Evolutionary conservation across 2,329 filamentous ascomycete species (phyloP).

Genomic region (Exophiala viscosa): DNA sequence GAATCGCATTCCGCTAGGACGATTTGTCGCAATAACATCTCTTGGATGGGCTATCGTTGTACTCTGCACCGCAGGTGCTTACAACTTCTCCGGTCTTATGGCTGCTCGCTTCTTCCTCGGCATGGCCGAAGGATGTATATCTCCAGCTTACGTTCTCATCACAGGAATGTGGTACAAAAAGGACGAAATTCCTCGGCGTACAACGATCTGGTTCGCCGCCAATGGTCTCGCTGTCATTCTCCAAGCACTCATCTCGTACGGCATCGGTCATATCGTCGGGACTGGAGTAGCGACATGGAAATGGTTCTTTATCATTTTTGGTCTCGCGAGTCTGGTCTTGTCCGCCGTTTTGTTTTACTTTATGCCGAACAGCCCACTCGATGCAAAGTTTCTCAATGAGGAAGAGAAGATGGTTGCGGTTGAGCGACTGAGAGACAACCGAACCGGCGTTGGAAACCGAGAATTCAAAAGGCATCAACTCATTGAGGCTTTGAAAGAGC

Average conservation of each 20-base stretch:
- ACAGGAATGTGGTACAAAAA: neutral
- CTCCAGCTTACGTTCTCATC: slow-evolving; percentile 38
- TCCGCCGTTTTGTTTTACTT: slow-evolving; percentile 44
- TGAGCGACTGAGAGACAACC: slow-evolving; percentile 58
- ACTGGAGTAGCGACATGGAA: slow-evolving; percentile 63
- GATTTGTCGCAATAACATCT: slow-evolving; percentile 63
- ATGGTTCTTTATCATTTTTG: slow-evolving; percentile 64
- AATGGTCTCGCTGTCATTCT: neutral
- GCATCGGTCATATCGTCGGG: slow-evolving; percentile 22
- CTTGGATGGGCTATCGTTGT: slow-evolving; percentile 61
- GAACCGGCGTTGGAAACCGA: slow-evolving; percentile 59
- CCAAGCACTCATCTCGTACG: slow-evolving; percentile 1
- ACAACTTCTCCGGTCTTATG: slow-evolving; percentile 58
- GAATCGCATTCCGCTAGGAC: slow-evolving; percentile 62
- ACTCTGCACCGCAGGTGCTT: slow-evolving; percentile 58
- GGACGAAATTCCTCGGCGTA: neutral
- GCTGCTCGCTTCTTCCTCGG: slow-evolving; percentile 64
- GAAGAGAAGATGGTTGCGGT: slow-evolving; percentile 62
- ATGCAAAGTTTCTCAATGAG: slow-evolving; percentile 64
- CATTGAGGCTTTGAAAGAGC: slow-evolving; percentile 59
- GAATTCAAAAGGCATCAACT: slow-evolving; percentile 52
- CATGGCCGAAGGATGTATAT: slow-evolving; percentile 50
- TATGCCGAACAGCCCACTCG: slow-evolving; percentile 67
- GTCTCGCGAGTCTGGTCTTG: slow-evolving; percentile 63
- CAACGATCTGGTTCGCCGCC: neutral